These are phyloP conservation scores for Earliella scabrosa DNA, from an alignment of 1,284 basidiomycete genomes.

Conservation along the genomic window DNA sequence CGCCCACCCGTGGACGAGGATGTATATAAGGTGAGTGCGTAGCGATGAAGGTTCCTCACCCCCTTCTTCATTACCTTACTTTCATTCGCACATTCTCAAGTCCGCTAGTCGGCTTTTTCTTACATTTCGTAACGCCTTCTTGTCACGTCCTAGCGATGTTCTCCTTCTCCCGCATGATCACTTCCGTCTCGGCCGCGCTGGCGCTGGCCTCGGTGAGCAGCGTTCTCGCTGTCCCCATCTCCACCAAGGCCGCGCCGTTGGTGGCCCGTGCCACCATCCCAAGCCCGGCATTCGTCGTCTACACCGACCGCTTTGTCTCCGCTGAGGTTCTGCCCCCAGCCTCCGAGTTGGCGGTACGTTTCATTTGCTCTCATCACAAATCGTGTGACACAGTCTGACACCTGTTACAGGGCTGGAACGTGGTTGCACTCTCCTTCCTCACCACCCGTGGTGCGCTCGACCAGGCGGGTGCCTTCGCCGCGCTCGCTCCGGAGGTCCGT, in stretches of 20 bases:
- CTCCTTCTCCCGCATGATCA: conserved; percentile 22
- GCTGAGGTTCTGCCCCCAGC: conserved; percentile 13
- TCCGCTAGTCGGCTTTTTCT: conserved; percentile 20
- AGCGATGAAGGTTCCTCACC: background rate
- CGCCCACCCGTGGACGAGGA: background rate
- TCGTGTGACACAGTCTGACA: background rate
- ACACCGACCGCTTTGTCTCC: conserved; percentile 18
- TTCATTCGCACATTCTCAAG: conserved; percentile 16
- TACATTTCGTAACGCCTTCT: conserved; percentile 1
- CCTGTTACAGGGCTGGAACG: conserved; percentile 13
- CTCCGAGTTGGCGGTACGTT: conserved; percentile 5
- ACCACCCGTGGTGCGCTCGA: conserved; percentile 8
- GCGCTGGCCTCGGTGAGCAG: conserved; percentile 21
- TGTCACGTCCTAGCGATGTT: conserved; percentile 18
- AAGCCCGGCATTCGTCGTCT: conserved; percentile 21
- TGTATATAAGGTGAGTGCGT: background rate
- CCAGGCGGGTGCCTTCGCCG: conserved; percentile 11
- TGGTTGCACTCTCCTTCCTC: conserved; percentile 17
- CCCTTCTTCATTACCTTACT: conserved; percentile 10
- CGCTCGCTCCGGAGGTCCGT: conserved; percentile 28
- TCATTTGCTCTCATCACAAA: background rate
- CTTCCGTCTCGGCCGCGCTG: conserved; percentile 20
- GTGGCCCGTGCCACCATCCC: conserved; percentile 5
- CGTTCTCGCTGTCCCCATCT: conserved; percentile 13
- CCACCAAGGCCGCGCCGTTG: conserved; percentile 2